Conservation (phyloP, 1,284 basidiomycete species). For the Jaminaea rosea region DNA sequence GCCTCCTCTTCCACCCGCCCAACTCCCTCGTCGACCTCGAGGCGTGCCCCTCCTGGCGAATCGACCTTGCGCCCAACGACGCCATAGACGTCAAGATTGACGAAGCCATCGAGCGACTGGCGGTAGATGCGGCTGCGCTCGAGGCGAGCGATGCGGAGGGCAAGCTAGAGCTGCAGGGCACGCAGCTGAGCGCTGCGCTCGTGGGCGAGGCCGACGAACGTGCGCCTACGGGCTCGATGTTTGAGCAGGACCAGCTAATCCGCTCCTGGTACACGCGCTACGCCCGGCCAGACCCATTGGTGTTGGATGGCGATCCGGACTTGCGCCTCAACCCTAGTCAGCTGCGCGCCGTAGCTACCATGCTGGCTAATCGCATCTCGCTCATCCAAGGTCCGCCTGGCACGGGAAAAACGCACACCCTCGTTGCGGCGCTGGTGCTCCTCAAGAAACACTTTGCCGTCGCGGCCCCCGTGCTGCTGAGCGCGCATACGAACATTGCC, state of each 20-base stretch:
- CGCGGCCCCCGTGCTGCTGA: constrained; percentile 72
- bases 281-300: constrained; percentile 53
- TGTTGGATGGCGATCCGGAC: constrained; percentile 69
- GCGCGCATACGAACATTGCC: constrained; percentile 86
- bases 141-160: constrained; percentile 1
- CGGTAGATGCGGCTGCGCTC: constrained; percentile 53
- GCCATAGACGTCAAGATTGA: constrained; percentile 64
- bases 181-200: constrained; percentile 44
- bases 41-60: constrained; percentile 46
- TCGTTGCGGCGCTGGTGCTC: constrained; percentile 71
- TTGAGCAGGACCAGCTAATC: constrained; percentile 52
- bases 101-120: constrained; percentile 58
- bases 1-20: constrained; percentile 29
- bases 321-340: constrained; percentile 71
- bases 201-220: constrained; percentile 50
- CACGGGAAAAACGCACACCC: constrained; percentile 90
- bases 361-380: constrained; percentile 69
- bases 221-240: constrained; percentile 51
- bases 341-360: constrained; percentile 70
- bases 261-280: constrained; percentile 48
- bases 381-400: constrained; percentile 90
- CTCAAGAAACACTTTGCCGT: constrained; percentile 80
- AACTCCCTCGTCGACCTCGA: constrained; percentile 26
- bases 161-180: constrained; percentile 17
- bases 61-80: constrained; percentile 65